Evolutionary conservation across 805 yeast genomes (phyloP).

Genomic region (Scheffersomyces ergatensis): DNA sequence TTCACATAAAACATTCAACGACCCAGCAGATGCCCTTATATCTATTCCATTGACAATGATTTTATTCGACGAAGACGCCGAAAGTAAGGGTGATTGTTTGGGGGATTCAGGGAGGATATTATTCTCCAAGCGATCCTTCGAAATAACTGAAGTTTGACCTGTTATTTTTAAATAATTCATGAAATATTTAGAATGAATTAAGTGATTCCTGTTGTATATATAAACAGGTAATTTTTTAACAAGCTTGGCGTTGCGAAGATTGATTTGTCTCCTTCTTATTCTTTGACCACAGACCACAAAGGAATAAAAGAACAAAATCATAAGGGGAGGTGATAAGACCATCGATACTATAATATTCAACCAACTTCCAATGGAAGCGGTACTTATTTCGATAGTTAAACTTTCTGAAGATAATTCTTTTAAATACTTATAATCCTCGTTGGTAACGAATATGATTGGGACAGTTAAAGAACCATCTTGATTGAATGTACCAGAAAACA

Average conservation of each 20-base stretch:
- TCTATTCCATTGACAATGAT: slow-evolving; percentile 42
- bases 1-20: slow-evolving; percentile 20
- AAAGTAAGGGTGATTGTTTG: slow-evolving; percentile 12
- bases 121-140: slow-evolving; percentile 6
- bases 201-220: slow-evolving; percentile 33
- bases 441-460: slow-evolving; percentile 53
- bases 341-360: slow-evolving; percentile 37
- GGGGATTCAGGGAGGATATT: slow-evolving; percentile 8
- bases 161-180: slow-evolving; percentile 30
- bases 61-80: slow-evolving; percentile 28
- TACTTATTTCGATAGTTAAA: slow-evolving; percentile 17
- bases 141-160: slow-evolving; percentile 18
- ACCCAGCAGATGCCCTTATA: slow-evolving; percentile 15
- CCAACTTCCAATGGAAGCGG: slow-evolving; percentile 38
- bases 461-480: slow-evolving; percentile 34
- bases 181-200: slow-evolving; percentile 24
- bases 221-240: slow-evolving; percentile 38
- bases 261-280: slow-evolving; percentile 22
- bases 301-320: slow-evolving; percentile 33
- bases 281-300: slow-evolving; percentile 27
- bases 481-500: slow-evolving; percentile 49
- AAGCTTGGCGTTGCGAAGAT: slow-evolving; percentile 24
- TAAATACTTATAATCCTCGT: slow-evolving; percentile 35
- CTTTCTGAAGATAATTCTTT: slow-evolving; percentile 5
- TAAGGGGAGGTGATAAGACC: slow-evolving; percentile 40